Base-by-base conservation (phyloP, 2,329 filamentous ascomycete genomes). In the Pestalotiopsis sp. region DNA sequence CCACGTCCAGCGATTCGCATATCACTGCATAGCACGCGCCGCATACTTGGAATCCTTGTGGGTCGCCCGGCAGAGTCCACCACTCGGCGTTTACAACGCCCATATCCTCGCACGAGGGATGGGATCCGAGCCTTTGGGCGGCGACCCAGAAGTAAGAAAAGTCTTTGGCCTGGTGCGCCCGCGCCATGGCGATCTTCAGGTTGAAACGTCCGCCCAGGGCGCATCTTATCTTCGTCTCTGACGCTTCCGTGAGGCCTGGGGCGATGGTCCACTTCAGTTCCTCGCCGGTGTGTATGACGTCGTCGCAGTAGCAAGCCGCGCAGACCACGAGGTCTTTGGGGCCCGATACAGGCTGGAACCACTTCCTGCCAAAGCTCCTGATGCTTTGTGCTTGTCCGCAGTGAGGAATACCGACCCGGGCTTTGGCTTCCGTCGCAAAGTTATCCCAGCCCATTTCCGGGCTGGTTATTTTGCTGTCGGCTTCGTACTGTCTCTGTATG, bases 261-360 rank as follows among this genome's bases (percentile, higher is more conserved):
- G 65, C 77, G 60, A 67, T 69, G 65, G 39, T 67, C 69, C 67
- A 78, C 64, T 70, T 75, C 38, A 64, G 59, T 14, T 76, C 76
- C 7, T 81, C 76, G 2, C 72, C 72, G 0, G 77, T 77, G 49
- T 72, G 73, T 38, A 75, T 65, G 23, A 83, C 74, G 20, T 78
- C 75, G 71, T 84, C 81, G 66, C 72, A 75, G 68, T 78, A 82
- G 69, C 82, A 83, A 1, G 79, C 75, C 5, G 71, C 73, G 64
- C 81, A 84, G 13, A 81, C 69, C 0, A 80, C 71, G 0, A 81
- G 69, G 3, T 72, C 73, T 0, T 62, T 58, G 0, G 74, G 76
- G 0, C 76, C 72, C 0, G 69, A 69, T 23, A 62, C 67, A 4
- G 79, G 76, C 3, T 75, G 71, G 69, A 78, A 81, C 81, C 80